Percentiles rank a stretch among this genome's conserved stretches.
Evolutionary conservation across 2,329 filamentous ascomycete genomes (phyloP).

Genomic region (Penicillium sp.): DNA sequence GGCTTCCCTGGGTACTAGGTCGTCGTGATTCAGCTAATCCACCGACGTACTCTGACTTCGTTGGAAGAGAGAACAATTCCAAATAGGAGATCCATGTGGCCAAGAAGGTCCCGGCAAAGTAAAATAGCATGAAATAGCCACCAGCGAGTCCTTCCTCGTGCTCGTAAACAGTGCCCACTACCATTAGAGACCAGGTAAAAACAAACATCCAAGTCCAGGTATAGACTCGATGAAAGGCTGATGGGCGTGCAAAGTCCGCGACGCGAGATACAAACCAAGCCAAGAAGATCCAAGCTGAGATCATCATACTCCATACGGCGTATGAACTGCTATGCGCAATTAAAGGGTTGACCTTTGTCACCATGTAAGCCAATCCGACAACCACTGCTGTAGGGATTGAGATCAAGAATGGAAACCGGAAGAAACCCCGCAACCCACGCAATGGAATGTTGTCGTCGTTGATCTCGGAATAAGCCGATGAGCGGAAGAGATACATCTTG

Average conservation of each 20-base stretch:
- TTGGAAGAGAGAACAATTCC: slow-evolving; percentile 74
- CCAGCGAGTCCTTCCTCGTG: slow-evolving; percentile 69
- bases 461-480: slow-evolving; percentile 60
- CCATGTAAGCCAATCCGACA: slow-evolving; percentile 68
- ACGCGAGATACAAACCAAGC: slow-evolving; percentile 81
- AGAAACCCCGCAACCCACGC: slow-evolving; percentile 76
- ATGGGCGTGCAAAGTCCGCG: slow-evolving; percentile 76
- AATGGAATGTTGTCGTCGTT: slow-evolving; percentile 62
- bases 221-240: slow-evolving; percentile 80
- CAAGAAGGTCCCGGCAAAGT: slow-evolving; percentile 71
- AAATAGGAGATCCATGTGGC: slow-evolving; percentile 72
- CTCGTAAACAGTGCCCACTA: slow-evolving; percentile 71
- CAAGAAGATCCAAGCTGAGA: slow-evolving; percentile 74
- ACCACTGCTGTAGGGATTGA: slow-evolving; percentile 65
- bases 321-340: slow-evolving; percentile 90
- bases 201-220: slow-evolving; percentile 79
- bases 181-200: slow-evolving; percentile 69
- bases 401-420: slow-evolving; percentile 77
- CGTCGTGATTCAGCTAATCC: slow-evolving; percentile 47
- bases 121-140: slow-evolving; percentile 78
- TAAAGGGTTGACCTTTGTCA: slow-evolving; percentile 81
- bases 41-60: slow-evolving; percentile 67
- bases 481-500: slow-evolving; percentile 85
- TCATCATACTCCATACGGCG: slow-evolving; percentile 82
- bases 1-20: slow-evolving; percentile 39